Conservation (phyloP, 495 filamentous ascomycete species). For the Lentithecium fluviatile region DNA sequence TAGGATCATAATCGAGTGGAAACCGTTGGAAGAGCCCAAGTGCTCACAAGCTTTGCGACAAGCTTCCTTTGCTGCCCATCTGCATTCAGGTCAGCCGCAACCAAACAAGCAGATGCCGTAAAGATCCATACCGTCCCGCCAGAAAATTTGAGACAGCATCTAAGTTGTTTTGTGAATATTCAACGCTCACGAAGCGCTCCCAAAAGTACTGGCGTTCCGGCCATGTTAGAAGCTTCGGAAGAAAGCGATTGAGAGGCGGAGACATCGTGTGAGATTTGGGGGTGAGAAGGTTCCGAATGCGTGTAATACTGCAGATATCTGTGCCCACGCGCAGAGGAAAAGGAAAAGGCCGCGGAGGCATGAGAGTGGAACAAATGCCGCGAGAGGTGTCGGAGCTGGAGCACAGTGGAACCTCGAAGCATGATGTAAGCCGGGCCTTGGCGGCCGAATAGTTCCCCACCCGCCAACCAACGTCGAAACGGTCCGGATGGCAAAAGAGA, state of each 20-base stretch:
- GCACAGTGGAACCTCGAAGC: not conserved
- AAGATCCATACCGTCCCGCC: constrained; percentile 21
- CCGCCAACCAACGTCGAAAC: too few relatives aligned
- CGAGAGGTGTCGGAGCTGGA: not conserved
- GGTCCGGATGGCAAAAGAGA: not conserved
- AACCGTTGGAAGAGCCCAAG: constrained; percentile 3
- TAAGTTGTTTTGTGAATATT: constrained; percentile 5
- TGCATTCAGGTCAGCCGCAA: not conserved
- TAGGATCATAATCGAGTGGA: constrained; percentile 26
- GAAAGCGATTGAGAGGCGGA: constrained; percentile 13
- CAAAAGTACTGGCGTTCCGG: constrained; percentile 29
- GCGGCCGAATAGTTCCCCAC: too few relatives aligned
- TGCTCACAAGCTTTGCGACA: constrained; percentile 26
- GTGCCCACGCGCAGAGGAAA: constrained; percentile 21
- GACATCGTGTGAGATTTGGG: not conserved
- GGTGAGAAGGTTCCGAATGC: constrained; percentile 7
- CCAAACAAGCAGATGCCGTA: not conserved
- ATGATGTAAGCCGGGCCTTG: constrained; percentile 1
- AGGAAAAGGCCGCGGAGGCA: constrained; percentile 27
- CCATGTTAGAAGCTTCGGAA: constrained; percentile 24
- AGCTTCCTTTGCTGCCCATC: constrained; percentile 34
- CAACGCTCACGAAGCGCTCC: constrained; percentile 17
- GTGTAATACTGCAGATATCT: constrained; percentile 21
- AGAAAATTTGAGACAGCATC: constrained; percentile 12
- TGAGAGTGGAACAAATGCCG: not conserved